These are phyloP conservation scores for Dactylellina drechsleri DNA, from an alignment of 2,329 filamentous ascomycete species.

Conservation along the genomic window DNA sequence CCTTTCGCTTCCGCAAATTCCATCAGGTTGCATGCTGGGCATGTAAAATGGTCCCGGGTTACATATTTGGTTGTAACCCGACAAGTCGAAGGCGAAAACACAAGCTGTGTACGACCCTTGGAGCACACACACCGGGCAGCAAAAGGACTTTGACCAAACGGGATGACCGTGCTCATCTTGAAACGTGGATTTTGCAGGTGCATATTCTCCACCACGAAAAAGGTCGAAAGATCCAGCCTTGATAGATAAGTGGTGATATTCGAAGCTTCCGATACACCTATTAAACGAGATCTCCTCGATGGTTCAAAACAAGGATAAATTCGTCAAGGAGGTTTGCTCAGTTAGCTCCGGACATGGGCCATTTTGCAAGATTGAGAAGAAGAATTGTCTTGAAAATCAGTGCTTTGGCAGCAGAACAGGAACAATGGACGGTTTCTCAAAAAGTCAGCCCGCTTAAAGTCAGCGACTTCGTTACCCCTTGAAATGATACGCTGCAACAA, in stretches of 20 bases:
- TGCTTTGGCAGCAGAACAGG: background rate
- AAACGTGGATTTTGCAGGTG: constrained; percentile 46
- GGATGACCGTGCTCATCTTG: constrained; percentile 42
- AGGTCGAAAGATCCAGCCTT: constrained; percentile 4
- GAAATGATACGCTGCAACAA: constrained; percentile 31
- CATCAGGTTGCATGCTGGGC: constrained; percentile 40
- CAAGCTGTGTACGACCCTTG: constrained; percentile 5
- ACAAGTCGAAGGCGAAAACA: constrained; percentile 11
- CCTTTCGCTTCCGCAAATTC: constrained; percentile 50
- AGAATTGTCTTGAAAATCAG: constrained; percentile 23
- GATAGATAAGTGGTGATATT: constrained; percentile 45
- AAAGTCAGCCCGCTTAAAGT: constrained; percentile 41
- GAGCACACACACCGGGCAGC: constrained; percentile 9
- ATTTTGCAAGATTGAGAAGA: background rate
- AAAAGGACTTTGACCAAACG: constrained; percentile 7
- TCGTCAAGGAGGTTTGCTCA: constrained; percentile 33
- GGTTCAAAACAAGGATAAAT: constrained; percentile 51
- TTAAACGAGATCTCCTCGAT: constrained; percentile 19
- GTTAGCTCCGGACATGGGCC: constrained; percentile 12
- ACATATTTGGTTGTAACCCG: constrained; percentile 22
- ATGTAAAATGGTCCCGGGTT: constrained; percentile 22
- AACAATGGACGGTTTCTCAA: constrained; percentile 6
- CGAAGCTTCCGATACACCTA: constrained; percentile 10
- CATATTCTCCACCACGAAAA: constrained; percentile 31
- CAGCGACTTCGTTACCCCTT: constrained; percentile 33